These are phyloP conservation scores for Solanum clarkiae DNA, from an alignment of 257 asterid species.

Conservation along the genomic window DNA sequence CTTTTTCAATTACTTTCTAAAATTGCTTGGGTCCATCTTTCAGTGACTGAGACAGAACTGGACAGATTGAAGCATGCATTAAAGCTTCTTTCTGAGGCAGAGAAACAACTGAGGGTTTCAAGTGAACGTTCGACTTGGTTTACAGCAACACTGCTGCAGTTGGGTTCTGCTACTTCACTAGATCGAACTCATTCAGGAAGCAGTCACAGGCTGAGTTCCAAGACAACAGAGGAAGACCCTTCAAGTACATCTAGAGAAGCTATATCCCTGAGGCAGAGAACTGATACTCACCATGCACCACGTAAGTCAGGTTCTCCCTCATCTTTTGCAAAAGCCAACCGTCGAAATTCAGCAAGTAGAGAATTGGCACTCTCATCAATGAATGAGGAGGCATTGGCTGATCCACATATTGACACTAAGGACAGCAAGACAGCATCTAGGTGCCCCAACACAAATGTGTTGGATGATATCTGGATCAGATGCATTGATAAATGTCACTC, in stretches of 20 bases:
- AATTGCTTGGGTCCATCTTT: conserved; percentile 7
- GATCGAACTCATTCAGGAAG: conserved; percentile 69
- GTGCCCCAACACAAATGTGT: conserved; percentile 37
- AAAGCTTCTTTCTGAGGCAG: conserved; percentile 83
- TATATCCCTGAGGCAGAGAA: conserved; percentile 24
- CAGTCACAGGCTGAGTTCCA: conserved; percentile 68
- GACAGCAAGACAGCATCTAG: conserved; percentile 25
- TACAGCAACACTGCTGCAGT: conserved; percentile 86
- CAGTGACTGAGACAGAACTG: conserved; percentile 77
- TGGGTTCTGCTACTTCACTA: conserved; percentile 67
- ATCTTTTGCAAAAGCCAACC: conserved; percentile 18
- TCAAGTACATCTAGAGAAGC: conserved; percentile 36
- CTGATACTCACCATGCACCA: conserved; percentile 22
- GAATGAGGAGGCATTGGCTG: conserved; percentile 15
- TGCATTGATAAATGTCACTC: conserved; percentile 91
- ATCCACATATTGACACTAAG: conserved; percentile 15
- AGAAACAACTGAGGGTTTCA: conserved; percentile 80
- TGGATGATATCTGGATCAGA: conserved; percentile 59
- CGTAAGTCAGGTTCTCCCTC: conserved; percentile 33
- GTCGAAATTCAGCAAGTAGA: conserved; percentile 30
- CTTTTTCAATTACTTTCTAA: neutral
- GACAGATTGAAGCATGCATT: conserved; percentile 76
- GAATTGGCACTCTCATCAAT: conserved; percentile 11
- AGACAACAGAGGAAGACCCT: conserved; percentile 60
- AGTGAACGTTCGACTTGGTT: conserved; percentile 95